Evolutionary conservation across 495 filamentous ascomycete genomes (phyloP).

Genomic region (Parathielavia appendiculata): DNA sequence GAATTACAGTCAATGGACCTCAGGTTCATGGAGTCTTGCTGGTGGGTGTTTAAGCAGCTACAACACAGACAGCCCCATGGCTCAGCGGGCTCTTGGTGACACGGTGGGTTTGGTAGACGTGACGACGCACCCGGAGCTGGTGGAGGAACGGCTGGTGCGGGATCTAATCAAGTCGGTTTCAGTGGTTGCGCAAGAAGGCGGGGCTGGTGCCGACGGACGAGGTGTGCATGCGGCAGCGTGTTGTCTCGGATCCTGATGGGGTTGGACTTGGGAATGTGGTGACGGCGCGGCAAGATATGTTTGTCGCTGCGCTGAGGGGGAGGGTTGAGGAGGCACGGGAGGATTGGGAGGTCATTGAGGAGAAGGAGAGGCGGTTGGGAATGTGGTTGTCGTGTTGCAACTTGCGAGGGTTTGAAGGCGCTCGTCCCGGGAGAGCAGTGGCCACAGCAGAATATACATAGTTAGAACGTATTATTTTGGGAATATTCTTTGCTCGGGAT

Average conservation of each 20-base stretch:
- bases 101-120: neutral
- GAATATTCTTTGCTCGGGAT: too few species aligned
- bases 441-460: neutral
- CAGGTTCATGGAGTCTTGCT: conserved; percentile 82
- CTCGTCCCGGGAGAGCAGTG: neutral
- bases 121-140: conserved; percentile 3
- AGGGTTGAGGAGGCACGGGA: neutral
- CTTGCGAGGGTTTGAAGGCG: neutral
- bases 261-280: neutral
- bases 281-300: conserved; percentile 6
- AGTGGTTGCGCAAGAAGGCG: conserved; percentile 9
- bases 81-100: conserved; percentile 54
- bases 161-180: conserved; percentile 7
- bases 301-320: conserved; percentile 1
- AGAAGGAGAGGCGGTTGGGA: conserved; percentile 7
- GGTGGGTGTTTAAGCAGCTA: conserved; percentile 91
- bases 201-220: conserved; percentile 7
- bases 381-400: neutral
- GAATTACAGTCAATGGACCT: conserved; percentile 60
- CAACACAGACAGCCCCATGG: too few species aligned
- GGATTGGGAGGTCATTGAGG: neutral
- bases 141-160: conserved; percentile 8
- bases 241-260: neutral
- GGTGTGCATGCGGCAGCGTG: conserved; percentile 4
- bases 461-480: too few species aligned